These are phyloP conservation scores for Diaporthe helianthi DNA, from an alignment of 2,329 filamentous ascomycete genomes.

Conservation along the genomic window DNA sequence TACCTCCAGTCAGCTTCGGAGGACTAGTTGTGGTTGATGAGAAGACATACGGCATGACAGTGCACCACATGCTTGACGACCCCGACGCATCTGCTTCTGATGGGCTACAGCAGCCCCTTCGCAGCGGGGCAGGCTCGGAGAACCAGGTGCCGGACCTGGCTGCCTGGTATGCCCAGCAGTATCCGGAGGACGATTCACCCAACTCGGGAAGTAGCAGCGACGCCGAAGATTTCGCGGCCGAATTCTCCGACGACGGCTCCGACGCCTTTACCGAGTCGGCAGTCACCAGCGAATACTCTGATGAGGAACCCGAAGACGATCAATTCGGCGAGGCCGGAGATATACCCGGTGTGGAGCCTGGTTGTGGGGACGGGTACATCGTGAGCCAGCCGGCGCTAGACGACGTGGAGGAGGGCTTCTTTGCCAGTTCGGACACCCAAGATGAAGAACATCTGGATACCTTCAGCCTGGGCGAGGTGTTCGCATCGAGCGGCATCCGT, in stretches of 20 bases:
- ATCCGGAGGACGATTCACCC: slow-evolving; percentile 46
- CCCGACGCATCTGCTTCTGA: slow-evolving; percentile 48
- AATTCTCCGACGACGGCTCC: slow-evolving; percentile 68
- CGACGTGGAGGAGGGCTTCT: slow-evolving; percentile 83
- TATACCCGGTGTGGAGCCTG: slow-evolving; percentile 77
- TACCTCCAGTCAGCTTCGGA: slow-evolving; percentile 90
- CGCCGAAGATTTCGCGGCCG: slow-evolving; percentile 64
- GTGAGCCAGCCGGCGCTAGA: slow-evolving; percentile 93
- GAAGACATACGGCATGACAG: slow-evolving; percentile 89
- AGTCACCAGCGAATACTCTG: slow-evolving; percentile 58
- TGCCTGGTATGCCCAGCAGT: slow-evolving; percentile 50
- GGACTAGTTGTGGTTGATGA: slow-evolving; percentile 86
- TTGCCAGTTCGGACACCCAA: slow-evolving; percentile 72
- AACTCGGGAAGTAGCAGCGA: slow-evolving; percentile 49
- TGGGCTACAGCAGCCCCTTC: slow-evolving; percentile 36
- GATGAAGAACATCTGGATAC: slow-evolving; percentile 85
- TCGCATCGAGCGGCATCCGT: slow-evolving; percentile 88
- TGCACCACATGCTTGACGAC: slow-evolving; percentile 93
- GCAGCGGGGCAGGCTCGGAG: slow-evolving; percentile 38
- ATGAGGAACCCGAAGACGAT: slow-evolving; percentile 58
- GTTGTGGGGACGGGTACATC: slow-evolving; percentile 77
- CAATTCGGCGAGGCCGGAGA: slow-evolving; percentile 72
- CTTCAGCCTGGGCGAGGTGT: slow-evolving; percentile 81
- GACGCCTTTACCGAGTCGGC: slow-evolving; percentile 59
- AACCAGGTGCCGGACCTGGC: slow-evolving; percentile 46